Evolutionary conservation across 768 basidiomycete species (phyloP).

Genomic region (Rhodotorula diobovata): DNA sequence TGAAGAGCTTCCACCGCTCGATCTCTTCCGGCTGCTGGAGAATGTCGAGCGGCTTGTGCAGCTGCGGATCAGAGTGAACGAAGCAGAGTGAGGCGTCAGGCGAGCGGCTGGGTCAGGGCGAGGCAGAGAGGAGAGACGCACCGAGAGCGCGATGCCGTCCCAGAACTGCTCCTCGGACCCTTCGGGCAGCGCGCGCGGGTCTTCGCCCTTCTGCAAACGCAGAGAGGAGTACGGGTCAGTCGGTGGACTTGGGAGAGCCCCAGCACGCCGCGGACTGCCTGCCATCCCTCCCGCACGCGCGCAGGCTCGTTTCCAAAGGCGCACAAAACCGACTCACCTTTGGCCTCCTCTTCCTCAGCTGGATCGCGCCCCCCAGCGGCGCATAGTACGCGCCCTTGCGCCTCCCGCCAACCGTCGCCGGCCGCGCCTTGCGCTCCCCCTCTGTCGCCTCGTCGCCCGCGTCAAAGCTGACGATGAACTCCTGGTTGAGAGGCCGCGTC

Average conservation of each 20-base stretch:
- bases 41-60: constrained; percentile 6
- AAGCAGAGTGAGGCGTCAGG: not conserved
- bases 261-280: no score
- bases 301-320: no score
- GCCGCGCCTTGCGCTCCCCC: constrained; percentile 13
- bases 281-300: no score
- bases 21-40: not conserved
- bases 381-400: constrained; percentile 37
- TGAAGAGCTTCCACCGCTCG: not conserved
- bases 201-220: constrained; percentile 14
- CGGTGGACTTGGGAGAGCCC: no score
- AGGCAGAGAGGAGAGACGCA: not conserved
- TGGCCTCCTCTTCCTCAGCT: constrained; percentile 31
- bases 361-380: not conserved
- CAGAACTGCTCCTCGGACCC: constrained; percentile 23
- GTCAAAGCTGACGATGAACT: constrained; percentile 37
- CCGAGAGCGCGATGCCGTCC: constrained; percentile 29
- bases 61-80: not conserved
- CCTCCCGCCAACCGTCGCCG: constrained; percentile 9
- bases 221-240: not conserved
- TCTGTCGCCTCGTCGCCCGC: constrained; percentile 15
- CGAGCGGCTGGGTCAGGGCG: no score
- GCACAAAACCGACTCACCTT: constrained; percentile 28
- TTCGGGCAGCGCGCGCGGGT: constrained; percentile 11
- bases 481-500: constrained; percentile 12